A percentile compares a stretch with the other conserved stretches of the same genome.
phyloP scores from a whole-genome alignment of 2,329 filamentous ascomycete genomes.

The Graphilbum sp. region DNA sequence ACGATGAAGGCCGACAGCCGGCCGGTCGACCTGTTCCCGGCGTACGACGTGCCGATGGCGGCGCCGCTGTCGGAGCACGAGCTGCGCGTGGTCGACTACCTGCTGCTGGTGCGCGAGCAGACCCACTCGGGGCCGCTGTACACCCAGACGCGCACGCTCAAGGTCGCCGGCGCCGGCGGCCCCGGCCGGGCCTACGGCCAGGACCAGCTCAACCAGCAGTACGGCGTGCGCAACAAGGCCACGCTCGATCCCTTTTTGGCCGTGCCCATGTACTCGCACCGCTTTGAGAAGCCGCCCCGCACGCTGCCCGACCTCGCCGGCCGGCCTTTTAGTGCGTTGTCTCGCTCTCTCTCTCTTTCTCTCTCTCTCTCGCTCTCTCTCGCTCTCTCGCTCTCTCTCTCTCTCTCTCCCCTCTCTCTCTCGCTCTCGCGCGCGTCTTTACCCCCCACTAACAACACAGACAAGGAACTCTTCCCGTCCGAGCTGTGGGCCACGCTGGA shows the following conservation, averaged over 20 bases:
- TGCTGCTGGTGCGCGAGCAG: conserved; percentile 39
- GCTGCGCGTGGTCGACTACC: conserved; percentile 29
- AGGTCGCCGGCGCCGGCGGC: conserved; percentile 15
- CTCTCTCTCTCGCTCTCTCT: not conserved
- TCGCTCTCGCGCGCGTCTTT: not conserved
- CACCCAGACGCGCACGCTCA: conserved; percentile 32
- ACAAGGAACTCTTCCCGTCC: conserved; percentile 34
- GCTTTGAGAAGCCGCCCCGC: conserved; percentile 33
- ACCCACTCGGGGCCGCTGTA: conserved; percentile 38
- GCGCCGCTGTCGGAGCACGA: conserved; percentile 27
- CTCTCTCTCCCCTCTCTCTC: not conserved
- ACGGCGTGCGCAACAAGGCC: conserved; percentile 36
- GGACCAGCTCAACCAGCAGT: conserved; percentile 40
- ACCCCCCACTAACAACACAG: conserved; percentile 2
- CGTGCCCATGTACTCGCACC: conserved; percentile 40
- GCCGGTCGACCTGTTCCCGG: conserved; percentile 43
- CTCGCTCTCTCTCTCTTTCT: conserved; percentile 3
- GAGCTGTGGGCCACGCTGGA: conserved; percentile 40
- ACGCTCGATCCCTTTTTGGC: conserved; percentile 41
- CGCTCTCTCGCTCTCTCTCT: not conserved
- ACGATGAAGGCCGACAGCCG: conserved; percentile 29
- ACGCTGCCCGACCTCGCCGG: conserved; percentile 36
- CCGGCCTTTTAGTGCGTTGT: conserved; percentile 25
- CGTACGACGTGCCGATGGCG: conserved; percentile 33
- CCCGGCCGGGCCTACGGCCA: conserved; percentile 30